phyloP scores from a whole-genome alignment of 331 rosid genomes.

The Rhamnella rubrinervis region DNA sequence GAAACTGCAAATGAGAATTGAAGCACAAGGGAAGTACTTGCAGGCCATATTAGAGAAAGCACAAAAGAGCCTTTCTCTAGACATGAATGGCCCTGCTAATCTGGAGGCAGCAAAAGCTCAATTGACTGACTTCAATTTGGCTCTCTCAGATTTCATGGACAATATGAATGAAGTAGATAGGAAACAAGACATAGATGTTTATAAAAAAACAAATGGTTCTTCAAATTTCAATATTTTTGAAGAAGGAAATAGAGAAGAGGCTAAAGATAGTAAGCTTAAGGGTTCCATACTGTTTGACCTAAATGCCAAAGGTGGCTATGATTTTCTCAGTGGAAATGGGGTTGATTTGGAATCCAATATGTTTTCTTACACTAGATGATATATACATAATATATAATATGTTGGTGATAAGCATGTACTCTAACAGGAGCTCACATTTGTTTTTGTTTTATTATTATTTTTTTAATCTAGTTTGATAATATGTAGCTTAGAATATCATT shows the following conservation, averaged over 20 bases:
- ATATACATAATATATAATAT: background rate
- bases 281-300: conserved; percentile 63
- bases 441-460: background rate
- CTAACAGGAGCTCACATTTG: conserved; percentile 5
- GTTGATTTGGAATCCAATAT: conserved; percentile 54
- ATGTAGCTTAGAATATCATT: too few species aligned
- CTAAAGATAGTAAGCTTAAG: conserved; percentile 45
- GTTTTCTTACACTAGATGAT: conserved; percentile 48
- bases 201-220: conserved; percentile 23
- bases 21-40: conserved; percentile 87
- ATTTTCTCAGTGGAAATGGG: conserved; percentile 47
- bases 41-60: conserved; percentile 83
- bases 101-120: conserved; percentile 63
- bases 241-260: conserved; percentile 37
- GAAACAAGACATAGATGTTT: conserved; percentile 41
- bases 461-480: too few species aligned
- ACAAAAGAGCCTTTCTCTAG: conserved; percentile 53
- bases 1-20: conserved; percentile 79
- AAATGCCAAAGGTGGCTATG: conserved; percentile 64
- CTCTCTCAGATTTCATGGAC: conserved; percentile 70
- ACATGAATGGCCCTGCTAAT: conserved; percentile 37
- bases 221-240: conserved; percentile 41
- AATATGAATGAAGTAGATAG: conserved; percentile 51
- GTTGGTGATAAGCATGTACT: conserved; percentile 5
- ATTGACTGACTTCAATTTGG: conserved; percentile 59